Percentiles rank a stretch among this genome's conserved stretches.
Evolutionary conservation across 2,329 filamentous ascomycete species (phyloP).

Genomic region (Didymella keratinophila): DNA sequence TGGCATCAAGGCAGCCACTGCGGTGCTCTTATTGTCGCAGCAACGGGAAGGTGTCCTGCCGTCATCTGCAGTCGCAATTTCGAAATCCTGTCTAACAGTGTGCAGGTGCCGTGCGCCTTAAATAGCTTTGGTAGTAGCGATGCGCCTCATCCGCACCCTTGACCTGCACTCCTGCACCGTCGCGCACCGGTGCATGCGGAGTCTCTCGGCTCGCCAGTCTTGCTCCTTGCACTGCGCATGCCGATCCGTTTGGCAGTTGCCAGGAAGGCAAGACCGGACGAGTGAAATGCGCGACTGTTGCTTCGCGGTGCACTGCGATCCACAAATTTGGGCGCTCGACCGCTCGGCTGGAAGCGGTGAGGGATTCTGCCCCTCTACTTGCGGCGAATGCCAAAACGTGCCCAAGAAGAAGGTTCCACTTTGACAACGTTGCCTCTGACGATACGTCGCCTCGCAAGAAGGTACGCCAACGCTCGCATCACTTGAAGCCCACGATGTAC

Average conservation of each 20-base stretch:
- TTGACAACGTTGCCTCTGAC: not conserved
- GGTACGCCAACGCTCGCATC: not conserved
- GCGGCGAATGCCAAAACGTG: not conserved
- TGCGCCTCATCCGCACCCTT: slow-evolving; percentile 5
- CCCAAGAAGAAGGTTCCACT: not conserved
- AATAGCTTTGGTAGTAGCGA: slow-evolving; percentile 6
- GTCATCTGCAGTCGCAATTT: slow-evolving; percentile 13
- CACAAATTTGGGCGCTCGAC: not conserved
- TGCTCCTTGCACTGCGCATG: slow-evolving; percentile 1
- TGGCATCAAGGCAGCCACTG: not conserved
- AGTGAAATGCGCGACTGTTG: not conserved
- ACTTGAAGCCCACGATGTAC: not conserved
- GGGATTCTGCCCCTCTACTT: not conserved
- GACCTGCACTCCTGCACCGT: not conserved
- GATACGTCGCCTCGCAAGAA: not conserved
- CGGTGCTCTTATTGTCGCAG: slow-evolving; percentile 8
- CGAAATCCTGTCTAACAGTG: slow-evolving; percentile 2
- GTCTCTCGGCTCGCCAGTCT: not conserved
- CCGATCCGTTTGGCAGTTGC: slow-evolving; percentile 3
- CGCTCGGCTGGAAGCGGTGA: not conserved
- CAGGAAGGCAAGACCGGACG: not conserved
- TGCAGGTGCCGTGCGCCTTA: slow-evolving; percentile 12
- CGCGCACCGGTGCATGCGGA: not conserved
- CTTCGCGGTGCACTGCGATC: not conserved
- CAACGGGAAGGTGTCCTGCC: not conserved